phyloP scores from a whole-genome alignment of 371 early-diverging fungal genomes.

The Batkoa obscura region DNA sequence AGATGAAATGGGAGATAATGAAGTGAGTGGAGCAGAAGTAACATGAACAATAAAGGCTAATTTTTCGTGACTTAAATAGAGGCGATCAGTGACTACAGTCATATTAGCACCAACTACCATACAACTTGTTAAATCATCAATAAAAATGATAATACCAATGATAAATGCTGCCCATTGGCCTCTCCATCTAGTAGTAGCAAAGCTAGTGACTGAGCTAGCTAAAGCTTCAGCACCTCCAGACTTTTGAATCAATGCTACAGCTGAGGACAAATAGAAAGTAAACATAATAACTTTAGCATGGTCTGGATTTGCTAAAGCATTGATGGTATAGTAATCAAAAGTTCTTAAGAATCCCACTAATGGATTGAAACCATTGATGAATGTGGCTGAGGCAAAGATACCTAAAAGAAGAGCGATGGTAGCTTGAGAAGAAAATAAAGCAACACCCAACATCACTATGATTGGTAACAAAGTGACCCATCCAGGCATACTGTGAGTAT shows the following conservation, averaged over 20 bases:
- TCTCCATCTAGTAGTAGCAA: constrained; percentile 4
- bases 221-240: constrained; percentile 7
- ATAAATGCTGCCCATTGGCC: constrained; percentile 6
- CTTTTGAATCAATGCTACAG: constrained; percentile 6
- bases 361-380: constrained; percentile 8
- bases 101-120: constrained; percentile 8
- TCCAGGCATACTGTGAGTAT: constrained; percentile 1
- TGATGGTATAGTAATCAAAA: constrained; percentile 4
- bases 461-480: constrained; percentile 6
- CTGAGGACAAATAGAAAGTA: constrained; percentile 2
- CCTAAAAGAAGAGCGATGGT: constrained; percentile 3
- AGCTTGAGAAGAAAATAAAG: constrained; percentile 2
- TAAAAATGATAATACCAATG: constrained; percentile 4
- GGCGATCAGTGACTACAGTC: constrained; percentile 1
- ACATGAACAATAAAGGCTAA: constrained; percentile 6
- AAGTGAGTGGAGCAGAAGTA: constrained; percentile 5
- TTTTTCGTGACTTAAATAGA: constrained; percentile 1
- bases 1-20: constrained; percentile 3
- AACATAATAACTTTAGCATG: constrained; percentile 7
- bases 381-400: constrained; percentile 2
- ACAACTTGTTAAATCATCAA: constrained; percentile 6
- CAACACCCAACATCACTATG: background rate
- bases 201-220: background rate
- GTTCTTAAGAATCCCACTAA: constrained; percentile 1
- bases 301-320: constrained; percentile 3